A percentile compares a stretch with the other conserved stretches of the same genome.
These are phyloP conservation scores for Suhomyces anneliseae DNA, from an alignment of 1,139 yeast species.

Conservation along the genomic window DNA sequence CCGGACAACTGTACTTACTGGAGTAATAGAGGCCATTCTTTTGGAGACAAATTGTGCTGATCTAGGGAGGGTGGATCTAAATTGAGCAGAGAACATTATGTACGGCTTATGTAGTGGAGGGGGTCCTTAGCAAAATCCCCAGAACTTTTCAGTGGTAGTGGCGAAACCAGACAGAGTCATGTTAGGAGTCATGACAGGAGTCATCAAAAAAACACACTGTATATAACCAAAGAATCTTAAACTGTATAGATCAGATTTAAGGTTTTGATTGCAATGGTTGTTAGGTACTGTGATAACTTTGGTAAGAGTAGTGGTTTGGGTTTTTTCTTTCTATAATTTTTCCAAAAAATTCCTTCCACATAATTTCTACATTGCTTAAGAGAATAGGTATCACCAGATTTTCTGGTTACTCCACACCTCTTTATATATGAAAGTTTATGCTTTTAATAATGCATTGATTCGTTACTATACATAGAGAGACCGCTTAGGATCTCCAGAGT, in stretches of 20 bases:
- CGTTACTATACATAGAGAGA: no score
- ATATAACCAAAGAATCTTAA: background rate
- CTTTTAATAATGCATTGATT: no score
- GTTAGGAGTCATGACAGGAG: background rate
- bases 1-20: conserved; percentile 14
- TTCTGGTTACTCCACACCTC: no score
- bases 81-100: conserved; percentile 21
- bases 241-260: no score
- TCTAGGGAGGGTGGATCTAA: conserved; percentile 23
- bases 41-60: conserved; percentile 9
- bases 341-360: no score
- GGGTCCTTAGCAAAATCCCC: background rate
- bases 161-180: background rate
- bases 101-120: background rate
- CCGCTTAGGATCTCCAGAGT: no score
- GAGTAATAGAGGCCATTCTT: conserved; percentile 21
- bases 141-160: background rate
- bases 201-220: background rate
- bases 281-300: no score
- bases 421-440: no score
- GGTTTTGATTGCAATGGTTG: background rate
- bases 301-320: no score
- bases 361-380: no score
- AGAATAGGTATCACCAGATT: no score
- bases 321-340: no score